Conservation (phyloP, 495 filamentous ascomycete genomes). For the Aspergillus mulundensis region DNA sequence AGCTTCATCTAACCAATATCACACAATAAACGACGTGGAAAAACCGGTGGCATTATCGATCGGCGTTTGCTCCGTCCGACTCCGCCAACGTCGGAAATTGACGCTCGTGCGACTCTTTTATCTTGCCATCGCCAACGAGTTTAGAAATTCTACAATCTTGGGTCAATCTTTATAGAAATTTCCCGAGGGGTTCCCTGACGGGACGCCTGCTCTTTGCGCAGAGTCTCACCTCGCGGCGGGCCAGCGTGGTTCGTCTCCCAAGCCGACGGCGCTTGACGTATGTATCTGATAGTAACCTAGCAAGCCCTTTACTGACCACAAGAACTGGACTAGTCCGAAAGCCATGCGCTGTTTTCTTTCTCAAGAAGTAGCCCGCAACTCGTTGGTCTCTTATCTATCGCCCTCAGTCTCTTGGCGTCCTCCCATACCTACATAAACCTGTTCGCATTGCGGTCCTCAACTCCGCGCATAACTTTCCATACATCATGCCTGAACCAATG, state of each 20-base stretch:
- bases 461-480: not conserved
- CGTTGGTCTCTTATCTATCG: conserved; percentile 18
- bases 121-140: not conserved
- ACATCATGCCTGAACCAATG: conserved; percentile 36
- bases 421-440: conserved; percentile 18
- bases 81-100: not conserved
- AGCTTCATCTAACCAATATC: not conserved
- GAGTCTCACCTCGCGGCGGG: conserved; percentile 11
- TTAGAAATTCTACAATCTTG: not conserved
- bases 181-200: not conserved
- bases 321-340: conserved; percentile 15
- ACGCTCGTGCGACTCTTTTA: not conserved
- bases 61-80: not conserved
- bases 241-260: conserved; percentile 16
- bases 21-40: not conserved
- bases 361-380: conserved; percentile 20
- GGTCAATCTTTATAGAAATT: not conserved
- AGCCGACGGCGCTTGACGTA: conserved; percentile 13
- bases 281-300: not conserved
- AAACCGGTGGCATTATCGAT: not conserved
- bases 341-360: conserved; percentile 31
- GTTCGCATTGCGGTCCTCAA: conserved; percentile 1
- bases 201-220: conserved; percentile 9
- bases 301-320: conserved; percentile 1
- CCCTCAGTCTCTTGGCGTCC: conserved; percentile 18